phyloP scores from a whole-genome alignment of 345 rosid species.

The Citrus australasica region DNA sequence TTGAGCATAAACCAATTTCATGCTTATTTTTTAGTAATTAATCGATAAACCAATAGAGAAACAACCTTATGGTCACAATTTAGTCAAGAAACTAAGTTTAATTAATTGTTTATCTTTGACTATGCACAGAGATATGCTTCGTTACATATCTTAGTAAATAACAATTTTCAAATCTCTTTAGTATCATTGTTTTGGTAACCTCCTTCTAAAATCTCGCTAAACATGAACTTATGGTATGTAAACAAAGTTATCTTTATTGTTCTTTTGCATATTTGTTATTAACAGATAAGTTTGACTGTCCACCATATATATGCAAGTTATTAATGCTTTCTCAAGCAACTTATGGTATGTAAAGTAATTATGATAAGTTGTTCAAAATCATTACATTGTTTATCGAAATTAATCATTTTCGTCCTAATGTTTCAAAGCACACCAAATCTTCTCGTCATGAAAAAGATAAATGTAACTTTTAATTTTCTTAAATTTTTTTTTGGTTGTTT shows the following conservation, averaged over 20 bases:
- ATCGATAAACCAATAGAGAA: neutral
- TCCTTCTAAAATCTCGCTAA: neutral
- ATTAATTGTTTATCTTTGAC: neutral
- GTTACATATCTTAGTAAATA: neutral
- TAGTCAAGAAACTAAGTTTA: neutral
- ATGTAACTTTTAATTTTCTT: too few species aligned
- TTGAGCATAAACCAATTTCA: too few species aligned
- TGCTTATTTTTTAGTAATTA: too few species aligned
- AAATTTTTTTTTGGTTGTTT: neutral
- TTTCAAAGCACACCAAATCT: too few species aligned
- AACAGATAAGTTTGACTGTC: neutral
- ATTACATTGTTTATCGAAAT: neutral
- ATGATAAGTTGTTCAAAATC: neutral
- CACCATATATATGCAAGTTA: neutral
- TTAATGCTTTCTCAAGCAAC: neutral
- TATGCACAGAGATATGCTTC: neutral
- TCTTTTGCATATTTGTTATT: neutral
- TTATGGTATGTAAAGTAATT: neutral
- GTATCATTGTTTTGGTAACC: neutral
- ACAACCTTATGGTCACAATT: neutral
- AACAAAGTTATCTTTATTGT: neutral
- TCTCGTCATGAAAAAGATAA: too few species aligned
- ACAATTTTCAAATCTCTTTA: neutral
- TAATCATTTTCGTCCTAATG: too few species aligned
- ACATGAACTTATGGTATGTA: neutral